Percentiles rank a stretch among this genome's conserved stretches.
These are phyloP conservation scores for Pugionium cornutum DNA, from an alignment of 345 rosid species.

Conservation along the genomic window DNA sequence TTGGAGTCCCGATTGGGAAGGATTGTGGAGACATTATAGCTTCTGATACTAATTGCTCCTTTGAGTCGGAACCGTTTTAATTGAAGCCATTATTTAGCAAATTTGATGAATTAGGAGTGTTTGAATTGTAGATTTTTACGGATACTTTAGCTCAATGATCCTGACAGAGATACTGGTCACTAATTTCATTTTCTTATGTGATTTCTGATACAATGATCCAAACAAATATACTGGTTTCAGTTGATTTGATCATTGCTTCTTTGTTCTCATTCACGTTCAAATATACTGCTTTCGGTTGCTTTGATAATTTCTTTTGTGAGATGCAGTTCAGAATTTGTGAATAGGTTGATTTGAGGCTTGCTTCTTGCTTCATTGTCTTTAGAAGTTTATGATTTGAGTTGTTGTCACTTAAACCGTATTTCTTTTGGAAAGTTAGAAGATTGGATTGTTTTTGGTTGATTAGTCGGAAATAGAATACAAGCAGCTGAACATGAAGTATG, in stretches of 20 bases:
- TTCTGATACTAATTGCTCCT: background rate
- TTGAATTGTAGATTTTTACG: background rate
- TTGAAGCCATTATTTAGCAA: background rate
- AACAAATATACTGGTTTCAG: background rate
- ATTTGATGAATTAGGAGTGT: background rate
- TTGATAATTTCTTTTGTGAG: background rate
- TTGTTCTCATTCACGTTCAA: background rate
- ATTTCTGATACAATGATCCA: background rate
- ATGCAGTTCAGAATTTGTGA: too few relatives aligned
- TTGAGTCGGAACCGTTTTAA: background rate
- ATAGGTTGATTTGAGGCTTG: background rate
- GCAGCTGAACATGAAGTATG: slow-evolving; percentile 5
- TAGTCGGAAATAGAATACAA: slow-evolving; percentile 2
- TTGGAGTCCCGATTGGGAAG: background rate
- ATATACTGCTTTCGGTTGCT: background rate
- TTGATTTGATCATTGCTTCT: slow-evolving; percentile 7
- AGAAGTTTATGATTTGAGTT: slow-evolving; percentile 16
- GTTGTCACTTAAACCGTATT: background rate
- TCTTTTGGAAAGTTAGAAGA: background rate
- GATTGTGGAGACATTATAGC: slow-evolving; percentile 1
- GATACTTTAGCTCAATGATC: slow-evolving; percentile 1
- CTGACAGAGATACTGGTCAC: background rate
- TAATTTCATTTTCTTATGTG: background rate
- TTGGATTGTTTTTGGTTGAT: background rate
- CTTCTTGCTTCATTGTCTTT: background rate